Evolutionary conservation across 345 rosid genomes (phyloP), one percentile per base, ranked within the genome.

Genomic region (Schrenkiella parvula): DNA sequence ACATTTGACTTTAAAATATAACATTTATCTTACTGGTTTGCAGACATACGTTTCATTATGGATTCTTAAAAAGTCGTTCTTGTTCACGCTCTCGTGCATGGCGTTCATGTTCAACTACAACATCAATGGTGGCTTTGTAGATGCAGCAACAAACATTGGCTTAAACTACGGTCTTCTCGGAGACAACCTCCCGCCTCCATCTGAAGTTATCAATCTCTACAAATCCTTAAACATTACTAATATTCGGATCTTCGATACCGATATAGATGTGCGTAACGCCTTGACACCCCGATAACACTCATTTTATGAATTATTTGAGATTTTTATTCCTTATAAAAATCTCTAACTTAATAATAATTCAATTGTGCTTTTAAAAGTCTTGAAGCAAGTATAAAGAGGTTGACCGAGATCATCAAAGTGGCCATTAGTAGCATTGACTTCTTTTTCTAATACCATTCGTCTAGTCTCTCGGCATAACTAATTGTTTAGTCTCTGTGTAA

Each of bases 111-210:
- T 46, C 39, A 23, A 69, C 42, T 13, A 44, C 39, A 10, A 35
- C 28, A 25, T 17, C 12, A 13, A 56, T 1, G 29, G 23, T 12
- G 26, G 46, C 22, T 56, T 22, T 32, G 3, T 5, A 1, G 19
- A 29, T 5, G 57, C 35, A 57, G 17, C 44, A 31, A 14, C 44
- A 57, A 44, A 43, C 14, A 28, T 56, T 79, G 84, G 82, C 3
- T 78, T 82, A n/a, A 68, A 60, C 54, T 82, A 84, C 54, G 82
- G 82, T 0, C 48, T 78, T 50, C 67, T 64, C 14, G 84, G 79
- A 5, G 70, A 83, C 58, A 80, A 83, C 50, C 82, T 83, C 23
- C 83, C 85, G 0, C 3, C 80, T 43, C 78, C 84, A 1, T 14
- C 60, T 8, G 46, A 68, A 2, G 89, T 82, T 0, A 59, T 83